Evolutionary conservation across 768 basidiomycete genomes (phyloP).

Genomic region (Hysterangium stoloniferum): DNA sequence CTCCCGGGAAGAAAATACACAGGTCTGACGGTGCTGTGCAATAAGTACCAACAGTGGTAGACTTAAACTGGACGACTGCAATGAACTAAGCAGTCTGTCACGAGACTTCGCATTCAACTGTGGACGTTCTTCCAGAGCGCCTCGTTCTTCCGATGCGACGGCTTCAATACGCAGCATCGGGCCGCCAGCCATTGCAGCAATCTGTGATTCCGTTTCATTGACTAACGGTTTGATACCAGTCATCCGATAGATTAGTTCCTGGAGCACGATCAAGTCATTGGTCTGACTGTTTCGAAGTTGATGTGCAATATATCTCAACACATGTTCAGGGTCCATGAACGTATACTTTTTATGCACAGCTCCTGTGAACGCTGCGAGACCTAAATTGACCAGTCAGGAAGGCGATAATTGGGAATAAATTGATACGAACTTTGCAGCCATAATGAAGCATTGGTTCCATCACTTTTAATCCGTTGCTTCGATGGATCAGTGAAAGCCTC

Average conservation of each 20-base stretch:
- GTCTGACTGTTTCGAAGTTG: conserved; percentile 78
- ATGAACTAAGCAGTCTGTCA: conserved; percentile 9
- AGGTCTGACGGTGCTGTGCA: conserved; percentile 84
- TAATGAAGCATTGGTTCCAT: conserved; percentile 83
- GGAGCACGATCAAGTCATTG: conserved; percentile 85
- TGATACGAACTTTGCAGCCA: conserved; percentile 73
- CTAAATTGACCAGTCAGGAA: conserved; percentile 32
- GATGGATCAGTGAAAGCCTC: conserved; percentile 80
- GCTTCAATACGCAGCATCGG: conserved; percentile 82
- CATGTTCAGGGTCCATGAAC: conserved; percentile 60
- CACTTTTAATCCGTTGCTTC: conserved; percentile 79
- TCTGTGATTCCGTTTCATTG: conserved; percentile 81
- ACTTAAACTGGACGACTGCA: conserved; percentile 46
- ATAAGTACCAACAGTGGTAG: conserved; percentile 86
- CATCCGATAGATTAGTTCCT: conserved; percentile 92
- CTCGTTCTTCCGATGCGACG: conserved; percentile 69
- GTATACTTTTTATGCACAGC: conserved; percentile 80
- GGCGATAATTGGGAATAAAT: conserved; percentile 1
- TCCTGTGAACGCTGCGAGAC: conserved; percentile 88
- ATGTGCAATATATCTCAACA: conserved; percentile 87
- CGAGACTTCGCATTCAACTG: conserved; percentile 4
- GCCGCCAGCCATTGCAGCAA: conserved; percentile 87
- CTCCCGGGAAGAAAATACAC: conserved; percentile 65
- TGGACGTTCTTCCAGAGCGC: conserved; percentile 37
- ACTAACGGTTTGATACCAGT: conserved; percentile 88